A percentile compares a stretch with the other conserved stretches of the same genome.
Conservation (phyloP, 257 asterid species). For the Solanum rostratum region DNA sequence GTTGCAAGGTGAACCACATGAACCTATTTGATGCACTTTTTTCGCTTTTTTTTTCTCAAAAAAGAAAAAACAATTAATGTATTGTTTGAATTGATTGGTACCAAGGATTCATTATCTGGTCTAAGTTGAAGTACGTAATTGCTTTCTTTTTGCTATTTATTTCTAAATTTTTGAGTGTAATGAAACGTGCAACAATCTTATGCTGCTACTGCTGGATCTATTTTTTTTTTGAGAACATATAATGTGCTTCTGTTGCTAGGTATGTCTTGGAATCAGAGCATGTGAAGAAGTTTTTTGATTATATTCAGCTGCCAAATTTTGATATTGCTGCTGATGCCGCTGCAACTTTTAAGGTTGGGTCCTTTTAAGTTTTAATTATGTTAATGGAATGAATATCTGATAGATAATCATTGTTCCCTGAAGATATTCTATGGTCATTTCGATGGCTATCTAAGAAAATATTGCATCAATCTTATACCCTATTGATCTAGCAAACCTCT, state of each 20-base stretch:
- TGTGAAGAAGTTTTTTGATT: constrained; percentile 38
- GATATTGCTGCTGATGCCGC: constrained; percentile 48
- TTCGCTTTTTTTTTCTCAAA: neutral
- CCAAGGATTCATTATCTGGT: neutral
- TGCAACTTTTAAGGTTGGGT: constrained; percentile 36
- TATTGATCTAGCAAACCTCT: neutral
- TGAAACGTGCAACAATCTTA: neutral
- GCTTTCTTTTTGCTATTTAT: neutral
- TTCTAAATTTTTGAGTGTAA: neutral
- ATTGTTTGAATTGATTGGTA: neutral
- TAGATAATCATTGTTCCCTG: neutral
- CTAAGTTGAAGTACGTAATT: neutral
- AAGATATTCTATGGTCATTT: neutral
- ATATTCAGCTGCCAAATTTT: constrained; percentile 36
- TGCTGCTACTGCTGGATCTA: neutral
- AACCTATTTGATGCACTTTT: neutral
- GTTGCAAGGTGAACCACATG: constrained; percentile 64
- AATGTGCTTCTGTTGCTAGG: constrained; percentile 4
- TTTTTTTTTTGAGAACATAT: neutral
- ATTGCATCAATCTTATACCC: neutral
- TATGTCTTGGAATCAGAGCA: constrained; percentile 38
- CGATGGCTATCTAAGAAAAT: neutral
- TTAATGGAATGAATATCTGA: neutral
- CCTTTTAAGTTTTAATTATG: neutral
- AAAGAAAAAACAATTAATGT: neutral